phyloP scores from a whole-genome alignment of 202 grass and related monocot species.

The Elaeis oleifera region DNA sequence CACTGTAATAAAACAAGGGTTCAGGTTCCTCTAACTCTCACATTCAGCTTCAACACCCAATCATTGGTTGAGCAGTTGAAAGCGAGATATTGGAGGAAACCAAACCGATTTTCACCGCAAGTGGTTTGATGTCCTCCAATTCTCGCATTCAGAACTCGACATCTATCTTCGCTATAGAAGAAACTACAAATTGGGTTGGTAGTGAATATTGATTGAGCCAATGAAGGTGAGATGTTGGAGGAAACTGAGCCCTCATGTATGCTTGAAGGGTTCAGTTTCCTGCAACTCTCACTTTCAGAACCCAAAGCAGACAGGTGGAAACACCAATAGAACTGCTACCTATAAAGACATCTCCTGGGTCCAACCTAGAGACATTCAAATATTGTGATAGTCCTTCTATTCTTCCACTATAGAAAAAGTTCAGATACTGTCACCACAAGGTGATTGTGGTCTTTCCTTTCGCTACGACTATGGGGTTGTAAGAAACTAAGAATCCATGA shows the following conservation, averaged over 20 bases:
- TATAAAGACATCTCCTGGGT: too few species aligned
- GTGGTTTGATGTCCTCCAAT: slow-evolving; percentile 42
- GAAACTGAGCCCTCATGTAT: slow-evolving; percentile 39
- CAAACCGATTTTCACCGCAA: slow-evolving; percentile 22
- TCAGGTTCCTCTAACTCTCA: not conserved
- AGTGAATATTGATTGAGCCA: not conserved
- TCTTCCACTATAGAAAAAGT: too few species aligned
- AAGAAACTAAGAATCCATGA: too few species aligned
- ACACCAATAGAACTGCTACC: too few species aligned
- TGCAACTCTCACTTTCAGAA: slow-evolving; percentile 53
- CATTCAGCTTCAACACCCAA: not conserved
- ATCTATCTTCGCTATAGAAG: not conserved
- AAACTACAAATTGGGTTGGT: not conserved
- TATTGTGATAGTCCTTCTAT: too few species aligned
- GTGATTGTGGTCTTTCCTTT: too few species aligned
- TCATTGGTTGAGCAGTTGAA: slow-evolving; percentile 21
- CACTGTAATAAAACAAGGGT: not conserved
- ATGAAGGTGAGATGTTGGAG: slow-evolving; percentile 56
- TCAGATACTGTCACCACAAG: too few species aligned
- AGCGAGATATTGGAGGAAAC: slow-evolving; percentile 48
- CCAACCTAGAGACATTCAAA: too few species aligned
- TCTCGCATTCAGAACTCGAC: slow-evolving; percentile 37
- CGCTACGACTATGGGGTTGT: too few species aligned
- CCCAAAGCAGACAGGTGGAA: not conserved
- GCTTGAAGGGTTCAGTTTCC: slow-evolving; percentile 41